These are phyloP conservation scores for Apiospora aurea DNA, from an alignment of 2,329 filamentous ascomycete species.

Conservation along the genomic window DNA sequence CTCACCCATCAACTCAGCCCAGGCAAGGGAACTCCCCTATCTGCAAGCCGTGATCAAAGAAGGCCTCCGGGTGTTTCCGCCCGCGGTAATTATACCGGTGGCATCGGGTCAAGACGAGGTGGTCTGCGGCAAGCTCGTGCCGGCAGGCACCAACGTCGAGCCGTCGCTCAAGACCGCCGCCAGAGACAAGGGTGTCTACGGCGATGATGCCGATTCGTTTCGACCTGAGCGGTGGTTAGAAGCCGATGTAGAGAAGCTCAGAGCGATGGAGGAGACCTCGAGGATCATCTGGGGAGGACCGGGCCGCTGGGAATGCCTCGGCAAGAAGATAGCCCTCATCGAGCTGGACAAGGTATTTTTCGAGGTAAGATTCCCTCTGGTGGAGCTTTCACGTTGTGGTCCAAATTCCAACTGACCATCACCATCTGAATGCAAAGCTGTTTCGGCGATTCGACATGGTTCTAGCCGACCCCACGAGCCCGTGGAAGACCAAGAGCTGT, in stretches of 20 bases:
- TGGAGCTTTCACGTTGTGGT: too few relatives aligned
- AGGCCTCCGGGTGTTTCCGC: not conserved
- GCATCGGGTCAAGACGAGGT: not conserved
- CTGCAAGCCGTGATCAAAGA: constrained; percentile 21
- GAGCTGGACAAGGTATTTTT: constrained; percentile 52
- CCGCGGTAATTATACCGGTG: not conserved
- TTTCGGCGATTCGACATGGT: constrained; percentile 7
- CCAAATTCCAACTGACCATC: too few relatives aligned
- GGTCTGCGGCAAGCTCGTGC: not conserved
- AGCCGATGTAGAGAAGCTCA: constrained; percentile 38
- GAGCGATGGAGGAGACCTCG: constrained; percentile 42
- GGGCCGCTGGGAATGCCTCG: constrained; percentile 49
- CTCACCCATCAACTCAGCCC: not conserved
- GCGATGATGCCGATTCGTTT: constrained; percentile 1
- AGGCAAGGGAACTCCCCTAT: constrained; percentile 6
- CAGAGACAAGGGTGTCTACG: not conserved
- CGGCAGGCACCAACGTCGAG: not conserved
- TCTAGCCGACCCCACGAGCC: not conserved
- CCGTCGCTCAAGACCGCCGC: constrained; percentile 5
- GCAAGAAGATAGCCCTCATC: constrained; percentile 51
- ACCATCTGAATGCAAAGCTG: not conserved
- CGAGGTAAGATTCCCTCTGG: constrained; percentile 43
- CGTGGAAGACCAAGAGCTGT: constrained; percentile 7
- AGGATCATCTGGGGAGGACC: constrained; percentile 48
- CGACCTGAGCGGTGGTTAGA: constrained; percentile 37